Evolutionary conservation across 495 filamentous ascomycete species (phyloP), one percentile per base, ranked within the genome.

Genomic region (Jackrogersella multiformis): DNA sequence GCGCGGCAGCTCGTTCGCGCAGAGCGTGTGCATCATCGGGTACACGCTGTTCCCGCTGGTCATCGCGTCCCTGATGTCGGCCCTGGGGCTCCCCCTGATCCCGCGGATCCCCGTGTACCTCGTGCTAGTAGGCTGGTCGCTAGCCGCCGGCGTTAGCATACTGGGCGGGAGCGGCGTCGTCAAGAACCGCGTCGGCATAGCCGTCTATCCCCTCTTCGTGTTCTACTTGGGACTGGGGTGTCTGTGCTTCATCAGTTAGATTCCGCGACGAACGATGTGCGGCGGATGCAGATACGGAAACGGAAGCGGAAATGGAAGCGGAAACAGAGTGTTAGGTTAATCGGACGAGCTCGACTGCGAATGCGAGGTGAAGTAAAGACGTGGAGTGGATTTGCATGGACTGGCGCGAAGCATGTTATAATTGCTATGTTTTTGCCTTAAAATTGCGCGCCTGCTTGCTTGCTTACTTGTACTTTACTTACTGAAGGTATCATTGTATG

Each of bases 11-110:
- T 97, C 95, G 23, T 99, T 99, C 78, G 94, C 96, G 81, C 95
- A 98, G 78, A 94, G 92, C 45, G 86, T 99, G 65, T 97, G 92
- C 77, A 96, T 99, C 70, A 99, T 99, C 76, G 95, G 95, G 34
- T 99, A 99, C 78, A 99, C 95, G 2, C 88, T 99, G 55, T 99
- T 99, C 81, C 95, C 95, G n/a, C 85, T 99, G 35, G 96, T 97
- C 71, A 90, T 99, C 70, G 96, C 96, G 5, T 87, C 95, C 10
- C 77, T 98, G 36, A 86, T 99, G 60, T 96, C 93, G 56, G 94
- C 93, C 0, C 62, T 99, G 7, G 81, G 85, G 48, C 82, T 97
- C 5, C 89, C 86, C 26, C 89, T 85, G 30, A 89, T 97, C 67
- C 85, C 87, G 1, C 83, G 95, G 64, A 90, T 97, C 73, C 95